Percentiles rank a stretch among this genome's conserved stretches.
These are phyloP conservation scores for Paraphysoderma sedebokerense DNA, from an alignment of 371 early-diverging fungal genomes.

Conservation along the genomic window DNA sequence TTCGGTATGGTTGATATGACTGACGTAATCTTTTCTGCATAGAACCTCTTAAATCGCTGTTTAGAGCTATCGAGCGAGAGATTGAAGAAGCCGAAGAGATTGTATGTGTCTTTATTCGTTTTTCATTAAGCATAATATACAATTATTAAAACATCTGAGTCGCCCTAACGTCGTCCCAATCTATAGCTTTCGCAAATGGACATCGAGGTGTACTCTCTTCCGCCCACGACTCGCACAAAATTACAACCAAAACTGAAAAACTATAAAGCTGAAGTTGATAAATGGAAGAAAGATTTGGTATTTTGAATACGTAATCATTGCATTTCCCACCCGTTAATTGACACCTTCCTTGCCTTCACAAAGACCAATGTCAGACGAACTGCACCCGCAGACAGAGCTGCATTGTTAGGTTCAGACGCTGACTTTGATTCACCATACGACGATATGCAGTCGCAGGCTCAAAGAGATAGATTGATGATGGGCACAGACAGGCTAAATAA, in stretches of 20 bases:
- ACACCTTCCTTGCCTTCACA: not conserved
- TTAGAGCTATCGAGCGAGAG: constrained; percentile 61
- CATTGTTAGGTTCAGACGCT: constrained; percentile 4
- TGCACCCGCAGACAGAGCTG: not conserved
- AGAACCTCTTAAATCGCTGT: constrained; percentile 54
- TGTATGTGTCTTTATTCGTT: no score
- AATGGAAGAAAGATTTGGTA: constrained; percentile 39
- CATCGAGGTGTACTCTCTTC: constrained; percentile 65
- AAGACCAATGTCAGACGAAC: not conserved
- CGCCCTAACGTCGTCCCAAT: not conserved
- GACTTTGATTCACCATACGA: constrained; percentile 13
- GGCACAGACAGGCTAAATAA: constrained; percentile 71
- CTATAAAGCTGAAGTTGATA: constrained; percentile 60
- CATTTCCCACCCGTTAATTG: not conserved
- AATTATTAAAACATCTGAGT: not conserved
- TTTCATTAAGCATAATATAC: not conserved
- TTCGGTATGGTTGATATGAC: no score
- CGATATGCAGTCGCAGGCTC: constrained; percentile 53
- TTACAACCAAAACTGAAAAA: constrained; percentile 49
- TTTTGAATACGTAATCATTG: no score
- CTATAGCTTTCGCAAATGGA: constrained; percentile 76
- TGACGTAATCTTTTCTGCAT: no score
- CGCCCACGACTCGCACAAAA: constrained; percentile 38
- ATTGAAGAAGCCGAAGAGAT: constrained; percentile 84
- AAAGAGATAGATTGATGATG: constrained; percentile 58